Percentiles rank a stretch among this genome's conserved stretches.
Conservation (phyloP, 73 alveolate species). For the Paramecium bursaria region DNA sequence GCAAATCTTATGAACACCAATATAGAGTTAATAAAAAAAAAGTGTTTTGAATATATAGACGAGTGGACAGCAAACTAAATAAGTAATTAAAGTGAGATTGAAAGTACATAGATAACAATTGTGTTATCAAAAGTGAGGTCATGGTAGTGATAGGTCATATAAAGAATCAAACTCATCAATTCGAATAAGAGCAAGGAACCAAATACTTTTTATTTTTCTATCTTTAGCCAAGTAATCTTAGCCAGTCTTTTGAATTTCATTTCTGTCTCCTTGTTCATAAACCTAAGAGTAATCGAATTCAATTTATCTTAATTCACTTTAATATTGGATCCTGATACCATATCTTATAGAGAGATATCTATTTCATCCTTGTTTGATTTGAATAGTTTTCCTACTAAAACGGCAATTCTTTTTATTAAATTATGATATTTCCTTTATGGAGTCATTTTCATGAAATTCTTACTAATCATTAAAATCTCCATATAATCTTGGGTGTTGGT, state of each 20-base stretch:
- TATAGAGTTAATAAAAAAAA: conserved; percentile 8
- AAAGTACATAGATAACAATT: conserved; percentile 8
- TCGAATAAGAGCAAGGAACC: conserved; percentile 7
- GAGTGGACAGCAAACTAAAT: neutral
- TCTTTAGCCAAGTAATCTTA: conserved; percentile 10
- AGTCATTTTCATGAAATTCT: too few species aligned
- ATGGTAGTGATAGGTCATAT: neutral
- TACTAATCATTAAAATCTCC: conserved; percentile 1
- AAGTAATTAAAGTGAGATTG: conserved; percentile 1
- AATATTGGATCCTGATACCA: conserved; percentile 7
- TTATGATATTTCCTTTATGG: conserved; percentile 37
- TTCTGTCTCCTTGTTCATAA: conserved; percentile 51
- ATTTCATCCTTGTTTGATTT: conserved; percentile 48
- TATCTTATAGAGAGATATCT: conserved; percentile 46
- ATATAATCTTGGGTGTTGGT: neutral
- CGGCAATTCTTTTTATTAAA: conserved; percentile 47
- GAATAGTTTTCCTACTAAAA: conserved; percentile 37
- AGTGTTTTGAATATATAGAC: conserved; percentile 27
- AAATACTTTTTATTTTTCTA: neutral
- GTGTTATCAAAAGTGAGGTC: neutral
- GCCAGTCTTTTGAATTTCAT: conserved; percentile 51
- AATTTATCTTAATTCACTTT: conserved; percentile 40
- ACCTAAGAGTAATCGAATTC: conserved; percentile 8
- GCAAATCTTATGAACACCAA: neutral
- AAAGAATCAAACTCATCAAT: neutral